Evolutionary conservation across 164 flowering plant species (phyloP), one percentile per base, ranked within the genome.

Genomic region (Buxus sempervirens): DNA sequence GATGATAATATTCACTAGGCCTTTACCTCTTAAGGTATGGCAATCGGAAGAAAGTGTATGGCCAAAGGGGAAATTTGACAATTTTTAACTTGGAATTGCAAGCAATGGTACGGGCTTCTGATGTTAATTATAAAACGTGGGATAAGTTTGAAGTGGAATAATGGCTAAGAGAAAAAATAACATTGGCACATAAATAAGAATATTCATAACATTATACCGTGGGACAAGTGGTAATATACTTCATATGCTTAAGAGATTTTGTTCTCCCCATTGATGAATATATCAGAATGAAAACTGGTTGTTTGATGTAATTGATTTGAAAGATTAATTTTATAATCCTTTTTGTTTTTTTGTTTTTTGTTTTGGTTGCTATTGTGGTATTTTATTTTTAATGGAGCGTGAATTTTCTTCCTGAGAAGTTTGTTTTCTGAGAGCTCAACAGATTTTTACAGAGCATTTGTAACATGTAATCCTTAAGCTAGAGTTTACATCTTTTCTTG

Each of bases 401-500:
- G n/a, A n/a, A n/a, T n/a, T n/a, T n/a, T n/a, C n/a, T n/a, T n/a
- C n/a, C n/a, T n/a, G n/a, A n/a, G n/a, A n/a, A n/a, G n/a, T n/a
- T n/a, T n/a, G n/a, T n/a, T n/a, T n/a, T n/a, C n/a, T n/a, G n/a
- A n/a, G n/a, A n/a, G n/a, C n/a, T n/a, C n/a, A n/a, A 16, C n/a
- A 27, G 41, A 45, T 5, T 45, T 4, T 58, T 27, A 12, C 26
- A 4, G n/a, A 25, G 38, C 60, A 41, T 59, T 22, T 53, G 45
- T 9, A 18, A 16, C 13, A 51, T 25, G 42, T 28, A 19, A 28
- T 41, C 24, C 10, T 45, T 66, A 41, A 59, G 24, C 63, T 65
- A 21, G 67, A 5, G 56, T 53, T 42, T 21, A 21, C 1, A 12
- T 58, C 20, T 64, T 58, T 49, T 70, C 5, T 68, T 72, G 23